A percentile compares a stretch with the other conserved stretches of the same genome.
phyloP scores from a whole-genome alignment of 2,329 filamentous ascomycete species.

The Xylariaceae sp. region DNA sequence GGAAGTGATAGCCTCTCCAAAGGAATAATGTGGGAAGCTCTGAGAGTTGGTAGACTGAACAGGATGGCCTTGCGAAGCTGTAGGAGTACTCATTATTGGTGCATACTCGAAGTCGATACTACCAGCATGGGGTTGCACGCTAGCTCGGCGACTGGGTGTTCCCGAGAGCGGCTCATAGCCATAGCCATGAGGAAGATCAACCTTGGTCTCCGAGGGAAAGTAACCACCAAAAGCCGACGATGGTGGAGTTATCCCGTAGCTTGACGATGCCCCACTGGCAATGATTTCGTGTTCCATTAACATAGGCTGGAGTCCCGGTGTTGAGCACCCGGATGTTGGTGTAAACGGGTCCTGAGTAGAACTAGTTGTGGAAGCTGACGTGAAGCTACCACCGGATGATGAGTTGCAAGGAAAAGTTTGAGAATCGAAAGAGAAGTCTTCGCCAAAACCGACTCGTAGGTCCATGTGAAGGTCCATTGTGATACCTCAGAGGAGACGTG shows the following conservation, averaged over 20 bases:
- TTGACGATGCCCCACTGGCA: conserved; percentile 22
- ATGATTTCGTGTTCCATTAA: conserved; percentile 27
- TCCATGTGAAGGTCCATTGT: conserved; percentile 37
- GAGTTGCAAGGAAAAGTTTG: conserved; percentile 23
- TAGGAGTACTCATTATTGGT: conserved; percentile 19
- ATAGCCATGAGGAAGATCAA: conserved; percentile 19
- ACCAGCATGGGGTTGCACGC: conserved; percentile 16
- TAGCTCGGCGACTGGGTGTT: conserved; percentile 25
- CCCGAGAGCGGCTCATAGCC: conserved; percentile 18
- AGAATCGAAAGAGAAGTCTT: conserved; percentile 25
- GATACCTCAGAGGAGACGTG: conserved; percentile 14
- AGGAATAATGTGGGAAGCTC: conserved; percentile 17
- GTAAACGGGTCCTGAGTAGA: conserved; percentile 30
- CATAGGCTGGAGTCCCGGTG: conserved; percentile 25
- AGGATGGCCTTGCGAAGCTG: conserved; percentile 14
- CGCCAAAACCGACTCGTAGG: conserved; percentile 23
- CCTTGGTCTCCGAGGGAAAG: conserved; percentile 26
- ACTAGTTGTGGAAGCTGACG: conserved; percentile 29
- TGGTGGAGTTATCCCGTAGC: conserved; percentile 33
- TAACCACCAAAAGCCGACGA: conserved; percentile 30
- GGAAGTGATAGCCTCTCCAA: conserved; percentile 20
- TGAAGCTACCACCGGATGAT: conserved; percentile 28
- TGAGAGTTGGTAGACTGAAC: conserved; percentile 19
- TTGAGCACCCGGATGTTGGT: conserved; percentile 34
- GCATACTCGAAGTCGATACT: conserved; percentile 26